These are phyloP conservation scores for Achaetomium macrosporum DNA, from an alignment of 2,329 filamentous ascomycete genomes.

Conservation along the genomic window DNA sequence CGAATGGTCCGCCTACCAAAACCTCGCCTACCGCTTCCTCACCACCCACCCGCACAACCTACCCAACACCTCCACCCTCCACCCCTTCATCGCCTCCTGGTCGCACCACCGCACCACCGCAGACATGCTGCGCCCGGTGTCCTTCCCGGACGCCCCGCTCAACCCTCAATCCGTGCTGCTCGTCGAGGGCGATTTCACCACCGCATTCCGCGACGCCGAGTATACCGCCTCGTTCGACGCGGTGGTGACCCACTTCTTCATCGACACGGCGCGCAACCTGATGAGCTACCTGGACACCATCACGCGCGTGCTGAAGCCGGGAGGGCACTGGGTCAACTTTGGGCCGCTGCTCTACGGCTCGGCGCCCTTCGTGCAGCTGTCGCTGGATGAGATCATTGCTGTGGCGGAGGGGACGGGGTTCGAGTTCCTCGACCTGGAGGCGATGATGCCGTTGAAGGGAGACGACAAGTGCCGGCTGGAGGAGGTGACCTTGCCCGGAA, in stretches of 20 bases:
- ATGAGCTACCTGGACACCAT: constrained; percentile 51
- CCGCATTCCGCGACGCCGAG: constrained; percentile 29
- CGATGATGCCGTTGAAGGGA: not conserved
- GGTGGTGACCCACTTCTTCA: constrained; percentile 54
- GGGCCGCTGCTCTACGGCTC: constrained; percentile 52
- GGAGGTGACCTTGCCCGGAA: constrained; percentile 35
- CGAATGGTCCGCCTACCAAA: constrained; percentile 55
- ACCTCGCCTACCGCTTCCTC: constrained; percentile 46
- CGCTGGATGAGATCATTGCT: constrained; percentile 46
- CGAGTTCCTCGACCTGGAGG: constrained; percentile 39
- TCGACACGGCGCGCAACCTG: constrained; percentile 54
- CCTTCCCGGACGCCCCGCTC: constrained; percentile 39
- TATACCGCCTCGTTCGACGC: constrained; percentile 37
- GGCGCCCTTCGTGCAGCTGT: constrained; percentile 48
- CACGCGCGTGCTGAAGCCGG: constrained; percentile 38
- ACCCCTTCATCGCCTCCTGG: constrained; percentile 52
- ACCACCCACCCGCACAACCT: constrained; percentile 24
- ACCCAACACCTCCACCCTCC: constrained; percentile 28
- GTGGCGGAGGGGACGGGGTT: constrained; percentile 48
- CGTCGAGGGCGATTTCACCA: constrained; percentile 53
- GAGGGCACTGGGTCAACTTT: constrained; percentile 51
- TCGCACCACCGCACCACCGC: constrained; percentile 47
- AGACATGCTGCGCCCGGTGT: constrained; percentile 42
- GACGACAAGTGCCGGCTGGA: constrained; percentile 32
- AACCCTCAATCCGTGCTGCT: constrained; percentile 37